Conservation (phyloP, 306 rosid genomes). For the Aeschynomene evenia region DNA sequence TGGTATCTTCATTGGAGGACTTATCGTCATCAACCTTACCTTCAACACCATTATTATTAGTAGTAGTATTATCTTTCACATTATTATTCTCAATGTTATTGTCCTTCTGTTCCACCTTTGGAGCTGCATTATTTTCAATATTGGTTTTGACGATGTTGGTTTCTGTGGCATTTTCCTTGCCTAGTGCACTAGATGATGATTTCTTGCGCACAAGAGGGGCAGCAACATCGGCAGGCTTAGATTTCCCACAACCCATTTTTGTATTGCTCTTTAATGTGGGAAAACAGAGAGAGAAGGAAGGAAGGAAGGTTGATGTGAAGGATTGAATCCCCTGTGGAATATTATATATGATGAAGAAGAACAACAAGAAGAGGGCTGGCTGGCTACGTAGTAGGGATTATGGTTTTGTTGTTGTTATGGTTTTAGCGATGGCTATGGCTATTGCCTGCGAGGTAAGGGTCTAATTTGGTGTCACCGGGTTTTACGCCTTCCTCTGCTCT, state of each 20-base stretch:
- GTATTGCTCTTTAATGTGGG: neutral
- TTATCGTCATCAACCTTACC: neutral
- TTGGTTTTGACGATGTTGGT: neutral
- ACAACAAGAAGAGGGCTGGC: too few relatives aligned
- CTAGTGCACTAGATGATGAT: conserved; percentile 45
- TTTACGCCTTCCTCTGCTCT: conserved; percentile 13
- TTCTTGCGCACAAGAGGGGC: conserved; percentile 17
- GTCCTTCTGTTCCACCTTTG: conserved; percentile 3
- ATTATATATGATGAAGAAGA: neutral
- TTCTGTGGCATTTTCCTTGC: neutral
- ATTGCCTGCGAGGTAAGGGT: conserved; percentile 35
- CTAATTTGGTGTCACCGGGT: conserved; percentile 36
- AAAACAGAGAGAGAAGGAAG: neutral
- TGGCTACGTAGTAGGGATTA: too few relatives aligned
- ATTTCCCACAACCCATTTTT: conserved; percentile 91
- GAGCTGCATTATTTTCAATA: neutral
- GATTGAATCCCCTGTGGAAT: neutral
- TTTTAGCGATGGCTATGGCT: conserved; percentile 37
- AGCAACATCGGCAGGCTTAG: conserved; percentile 67
- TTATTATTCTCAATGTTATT: neutral
- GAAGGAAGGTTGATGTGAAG: neutral
- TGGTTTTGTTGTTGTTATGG: conserved; percentile 24
- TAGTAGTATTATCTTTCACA: too few relatives aligned
- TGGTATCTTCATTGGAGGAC: neutral
- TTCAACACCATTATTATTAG: neutral